phyloP scores from a whole-genome alignment of 1,284 basidiomycete genomes.

The Pisolithus thermaeus region DNA sequence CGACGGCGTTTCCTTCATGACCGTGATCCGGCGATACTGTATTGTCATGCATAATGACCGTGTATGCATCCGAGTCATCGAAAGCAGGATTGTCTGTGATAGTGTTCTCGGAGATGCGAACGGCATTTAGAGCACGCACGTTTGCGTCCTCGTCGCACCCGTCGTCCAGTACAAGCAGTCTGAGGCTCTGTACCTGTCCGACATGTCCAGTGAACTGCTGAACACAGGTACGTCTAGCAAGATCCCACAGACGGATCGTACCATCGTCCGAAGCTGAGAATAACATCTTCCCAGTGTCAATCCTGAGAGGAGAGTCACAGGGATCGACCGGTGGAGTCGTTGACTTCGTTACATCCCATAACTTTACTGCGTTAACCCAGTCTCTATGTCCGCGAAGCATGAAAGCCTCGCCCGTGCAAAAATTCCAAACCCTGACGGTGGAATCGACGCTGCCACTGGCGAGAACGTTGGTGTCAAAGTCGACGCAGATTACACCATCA shows the following conservation, averaged over 20 bases:
- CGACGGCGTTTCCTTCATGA: neutral
- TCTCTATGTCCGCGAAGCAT: slow-evolving; percentile 90
- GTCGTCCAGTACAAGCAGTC: slow-evolving; percentile 63
- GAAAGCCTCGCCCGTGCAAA: slow-evolving; percentile 88
- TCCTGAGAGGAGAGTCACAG: slow-evolving; percentile 33
- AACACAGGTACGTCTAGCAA: slow-evolving; percentile 76
- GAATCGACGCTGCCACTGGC: slow-evolving; percentile 88
- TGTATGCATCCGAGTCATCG: slow-evolving; percentile 19
- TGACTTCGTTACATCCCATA: slow-evolving; percentile 78
- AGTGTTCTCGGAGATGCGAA: slow-evolving; percentile 14
- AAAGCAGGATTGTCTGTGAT: slow-evolving; percentile 4
- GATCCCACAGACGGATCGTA: slow-evolving; percentile 92
- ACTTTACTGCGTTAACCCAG: slow-evolving; percentile 93
- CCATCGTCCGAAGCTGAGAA: slow-evolving; percentile 97
- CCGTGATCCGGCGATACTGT: neutral
- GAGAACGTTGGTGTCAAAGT: slow-evolving; percentile 90
- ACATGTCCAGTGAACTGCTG: slow-evolving; percentile 88
- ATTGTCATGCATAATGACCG: slow-evolving; percentile 26
- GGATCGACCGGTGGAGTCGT: slow-evolving; percentile 34
- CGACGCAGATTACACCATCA: slow-evolving; percentile 87
- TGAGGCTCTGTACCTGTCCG: slow-evolving; percentile 91
- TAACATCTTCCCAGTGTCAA: slow-evolving; percentile 85
- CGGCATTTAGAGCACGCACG: slow-evolving; percentile 4
- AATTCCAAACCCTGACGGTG: slow-evolving; percentile 94
- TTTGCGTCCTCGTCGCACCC: slow-evolving; percentile 32